A percentile compares a stretch with the other conserved stretches of the same genome.
These are phyloP conservation scores for Wickerhamiella sergipiensis DNA, from an alignment of 805 yeast species.

Conservation along the genomic window DNA sequence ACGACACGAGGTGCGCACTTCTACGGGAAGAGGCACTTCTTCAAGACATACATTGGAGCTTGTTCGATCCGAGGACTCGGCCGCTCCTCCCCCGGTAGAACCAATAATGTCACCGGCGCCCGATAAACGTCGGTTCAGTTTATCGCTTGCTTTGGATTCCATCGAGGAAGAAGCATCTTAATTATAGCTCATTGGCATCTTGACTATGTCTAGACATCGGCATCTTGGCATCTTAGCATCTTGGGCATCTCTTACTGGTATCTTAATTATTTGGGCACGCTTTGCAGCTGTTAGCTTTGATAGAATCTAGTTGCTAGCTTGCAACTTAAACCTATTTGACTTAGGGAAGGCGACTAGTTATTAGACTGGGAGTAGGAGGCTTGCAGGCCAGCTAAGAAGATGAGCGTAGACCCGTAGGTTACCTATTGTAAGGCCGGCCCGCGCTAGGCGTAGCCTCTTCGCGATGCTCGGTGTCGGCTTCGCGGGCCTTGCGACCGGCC, in stretches of 20 bases:
- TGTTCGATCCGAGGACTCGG: slow-evolving; percentile 15
- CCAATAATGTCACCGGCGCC: background rate
- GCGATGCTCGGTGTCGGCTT: background rate
- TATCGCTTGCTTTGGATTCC: slow-evolving; percentile 3
- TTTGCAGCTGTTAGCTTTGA: too few species aligned
- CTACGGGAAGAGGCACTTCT: slow-evolving; percentile 16
- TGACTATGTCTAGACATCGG: too few species aligned
- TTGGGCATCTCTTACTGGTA: too few species aligned
- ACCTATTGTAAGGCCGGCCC: background rate
- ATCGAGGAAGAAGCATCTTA: slow-evolving; percentile 4
- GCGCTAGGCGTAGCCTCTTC: background rate
- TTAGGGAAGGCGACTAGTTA: too few species aligned
- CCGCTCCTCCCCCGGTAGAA: slow-evolving; percentile 4
- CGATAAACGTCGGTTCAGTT: background rate
- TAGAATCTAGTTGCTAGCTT: too few species aligned
- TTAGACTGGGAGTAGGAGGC: too few species aligned
- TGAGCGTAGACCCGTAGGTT: too few species aligned
- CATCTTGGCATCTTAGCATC: too few species aligned
- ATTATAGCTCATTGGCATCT: background rate
- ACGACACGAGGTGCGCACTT: slow-evolving; percentile 20
- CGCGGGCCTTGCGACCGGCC: background rate
- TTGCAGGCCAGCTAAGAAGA: too few species aligned
- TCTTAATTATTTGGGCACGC: too few species aligned
- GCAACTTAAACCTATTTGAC: too few species aligned
- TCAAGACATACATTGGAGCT: slow-evolving; percentile 18